Evolutionary conservation across 345 rosid genomes (phyloP), one percentile per base, ranked within the genome.

Genomic region (Ceriops decandra): DNA sequence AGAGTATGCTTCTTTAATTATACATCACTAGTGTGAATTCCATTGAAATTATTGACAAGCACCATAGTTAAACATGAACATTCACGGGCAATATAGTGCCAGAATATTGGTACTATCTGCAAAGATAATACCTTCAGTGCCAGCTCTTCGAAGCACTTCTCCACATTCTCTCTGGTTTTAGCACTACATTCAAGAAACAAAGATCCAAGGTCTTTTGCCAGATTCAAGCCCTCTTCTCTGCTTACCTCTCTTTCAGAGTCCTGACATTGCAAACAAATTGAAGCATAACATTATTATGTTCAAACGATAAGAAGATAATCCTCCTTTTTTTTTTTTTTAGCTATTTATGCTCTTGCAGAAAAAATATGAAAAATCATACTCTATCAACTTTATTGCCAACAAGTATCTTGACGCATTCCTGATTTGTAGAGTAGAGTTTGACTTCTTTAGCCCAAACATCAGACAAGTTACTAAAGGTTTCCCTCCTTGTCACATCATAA

Each of bases 381-480:
- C 74, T 81, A 64, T 93, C 98, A 46, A 93, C 95, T 89, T 93
- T 89, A 78, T 93, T 93, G 27, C 97, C 98, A 49, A 93, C 98
- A 22, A 93, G 97, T 86, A 93, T 86, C 88, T 86, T 91, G 62
- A 93, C 83, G 70, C 98, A 91, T 64, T 88, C 85, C 74, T 76
- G 91, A 79, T 88, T 89, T 20, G 95, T 88, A 21, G 89, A 87
- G 64, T 85, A 88, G 52, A 93, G 91, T 66, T 87, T 96, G 69
- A 89, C 85, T 82, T 93, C 98, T 79, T 93, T 93, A 62, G 91
- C 85, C 98, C 98, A 93, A 57, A 91, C 90, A 68, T 93, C 91
- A 31, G 88, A 85, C 73, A 93, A 79, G 80, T 89, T 91, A 46
- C 91, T 85, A 75, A 93, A 93, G 52, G 95, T 86, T 73, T 91